Evolutionary conservation across 2,329 filamentous ascomycete species (phyloP), one percentile per base, ranked within the genome.

Genomic region (Lizonia empirigonia): DNA sequence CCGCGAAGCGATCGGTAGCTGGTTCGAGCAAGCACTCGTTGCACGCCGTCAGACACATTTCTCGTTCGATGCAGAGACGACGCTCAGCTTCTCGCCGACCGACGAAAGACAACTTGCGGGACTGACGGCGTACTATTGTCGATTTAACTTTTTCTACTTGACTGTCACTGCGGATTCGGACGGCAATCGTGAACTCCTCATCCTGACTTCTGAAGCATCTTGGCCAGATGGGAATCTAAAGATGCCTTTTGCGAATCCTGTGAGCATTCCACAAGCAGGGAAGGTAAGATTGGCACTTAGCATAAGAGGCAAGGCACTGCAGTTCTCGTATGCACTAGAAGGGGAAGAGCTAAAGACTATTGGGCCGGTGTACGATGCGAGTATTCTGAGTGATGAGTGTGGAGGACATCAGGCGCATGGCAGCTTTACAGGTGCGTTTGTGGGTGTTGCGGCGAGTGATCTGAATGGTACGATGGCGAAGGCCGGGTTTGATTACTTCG

Each of bases 131-230:
- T 86, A 86, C 68, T 86, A 86, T 71, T 82, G 80, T 62, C 81
- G 83, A 3, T 86, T 76, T 72, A 86, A 86, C 69, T 86, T 85
- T 69, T 86, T 85, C 73, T 86, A 86, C 58, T 74, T 86, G 5
- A 78, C 81, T 0, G 80, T 86, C 2, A 82, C 82, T 2, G 83
- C 82, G 0, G 71, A 82, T 59, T 72, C 78, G 0, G 78, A 84
- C 45, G 82, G 83, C 1, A 73, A 80, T 54, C 77, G 84, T 8
- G 83, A 86, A 65, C 72, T 86, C 7, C 76, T 84, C 13, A 78
- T 86, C 48, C 67, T 84, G 63, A 76, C 74, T 16, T 85, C 82
- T 0, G 81, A 86, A 59, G 78, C 73, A 0, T 84, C 82, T 0
- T 85, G 74, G 70, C 83, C 83, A 0, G 72, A 79, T 4, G 79